phyloP scores from a whole-genome alignment of 2,329 filamentous ascomycete species.

The Drechslerella coelobrocha region DNA sequence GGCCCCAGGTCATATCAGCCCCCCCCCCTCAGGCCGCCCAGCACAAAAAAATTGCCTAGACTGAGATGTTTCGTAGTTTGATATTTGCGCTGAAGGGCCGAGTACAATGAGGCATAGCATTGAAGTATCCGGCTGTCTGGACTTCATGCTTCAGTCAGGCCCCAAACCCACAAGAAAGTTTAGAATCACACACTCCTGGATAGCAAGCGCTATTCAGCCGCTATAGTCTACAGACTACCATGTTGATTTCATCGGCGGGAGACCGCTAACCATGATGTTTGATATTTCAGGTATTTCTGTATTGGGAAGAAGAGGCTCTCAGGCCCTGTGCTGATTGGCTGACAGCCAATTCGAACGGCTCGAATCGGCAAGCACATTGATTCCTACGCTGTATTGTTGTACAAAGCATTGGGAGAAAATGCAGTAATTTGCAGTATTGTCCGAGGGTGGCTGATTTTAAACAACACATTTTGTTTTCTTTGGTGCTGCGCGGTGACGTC shows the following conservation, averaged over 20 bases:
- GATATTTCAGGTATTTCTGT: constrained; percentile 26
- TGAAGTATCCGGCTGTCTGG: constrained; percentile 4
- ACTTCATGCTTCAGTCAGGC: constrained; percentile 2
- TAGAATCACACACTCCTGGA: not conserved
- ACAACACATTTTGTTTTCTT: too few species aligned
- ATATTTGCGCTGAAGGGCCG: constrained; percentile 30
- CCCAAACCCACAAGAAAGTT: constrained; percentile 19
- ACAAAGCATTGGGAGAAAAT: too few species aligned
- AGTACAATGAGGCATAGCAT: constrained; percentile 13
- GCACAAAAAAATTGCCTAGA: constrained; percentile 48
- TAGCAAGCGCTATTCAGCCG: not conserved
- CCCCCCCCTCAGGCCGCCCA: too few species aligned
- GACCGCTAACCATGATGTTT: constrained; percentile 11
- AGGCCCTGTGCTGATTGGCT: not conserved
- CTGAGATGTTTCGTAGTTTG: constrained; percentile 44
- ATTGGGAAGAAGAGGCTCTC: constrained; percentile 14
- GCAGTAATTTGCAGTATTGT: too few species aligned
- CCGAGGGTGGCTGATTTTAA: too few species aligned
- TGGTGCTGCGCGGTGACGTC: too few species aligned
- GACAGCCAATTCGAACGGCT: too few species aligned
- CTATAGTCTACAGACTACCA: not conserved
- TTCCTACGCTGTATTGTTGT: too few species aligned
- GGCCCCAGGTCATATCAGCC: constrained; percentile 10
- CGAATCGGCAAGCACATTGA: too few species aligned
- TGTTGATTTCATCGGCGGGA: constrained; percentile 34